These are phyloP conservation scores for Plenodomus biglobosus DNA, from an alignment of 2,329 filamentous ascomycete species.

Conservation along the genomic window DNA sequence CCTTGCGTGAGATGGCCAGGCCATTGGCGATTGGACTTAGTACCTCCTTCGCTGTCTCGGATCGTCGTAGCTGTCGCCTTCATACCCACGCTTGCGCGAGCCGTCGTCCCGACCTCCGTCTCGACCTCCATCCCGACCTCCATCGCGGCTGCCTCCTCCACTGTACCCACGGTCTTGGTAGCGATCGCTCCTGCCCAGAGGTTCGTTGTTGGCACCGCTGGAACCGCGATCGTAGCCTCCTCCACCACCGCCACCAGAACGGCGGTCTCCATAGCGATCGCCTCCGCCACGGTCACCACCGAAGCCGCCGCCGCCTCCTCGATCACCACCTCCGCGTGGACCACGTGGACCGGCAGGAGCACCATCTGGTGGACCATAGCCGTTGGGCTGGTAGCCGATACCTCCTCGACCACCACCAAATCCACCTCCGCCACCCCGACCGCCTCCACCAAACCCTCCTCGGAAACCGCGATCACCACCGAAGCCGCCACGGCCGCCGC, in stretches of 20 bases:
- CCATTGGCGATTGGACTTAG: slow-evolving; percentile 40
- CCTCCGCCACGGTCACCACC: slow-evolving; percentile 34
- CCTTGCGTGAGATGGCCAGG: slow-evolving; percentile 24
- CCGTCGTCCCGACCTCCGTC: slow-evolving; percentile 45
- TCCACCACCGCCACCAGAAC: slow-evolving; percentile 21
- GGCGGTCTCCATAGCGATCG: slow-evolving; percentile 16
- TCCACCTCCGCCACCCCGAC: slow-evolving; percentile 42
- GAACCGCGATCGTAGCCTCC: slow-evolving; percentile 45
- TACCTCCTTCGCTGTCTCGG: slow-evolving; percentile 63
- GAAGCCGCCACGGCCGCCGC: slow-evolving; percentile 47
- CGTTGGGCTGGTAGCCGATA: slow-evolving; percentile 48
- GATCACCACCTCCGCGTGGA: slow-evolving; percentile 43
- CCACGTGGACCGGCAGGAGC: slow-evolving; percentile 53
- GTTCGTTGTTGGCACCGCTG: slow-evolving; percentile 81
- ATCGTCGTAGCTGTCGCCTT: slow-evolving; percentile 80
- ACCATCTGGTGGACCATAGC: slow-evolving; percentile 50
- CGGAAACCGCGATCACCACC: slow-evolving; percentile 51
- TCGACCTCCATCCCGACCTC: slow-evolving; percentile 17
- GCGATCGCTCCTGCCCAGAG: slow-evolving; percentile 64
- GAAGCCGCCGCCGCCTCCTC: slow-evolving; percentile 31
- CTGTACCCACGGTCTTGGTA: slow-evolving; percentile 40
- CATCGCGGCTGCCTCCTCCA: slow-evolving; percentile 16
- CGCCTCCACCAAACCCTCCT: slow-evolving; percentile 54
- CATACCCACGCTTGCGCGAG: slow-evolving; percentile 55
- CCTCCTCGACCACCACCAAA: slow-evolving; percentile 49